phyloP scores from a whole-genome alignment of 116 monocot species.

The Dioscorea cayenensis region DNA sequence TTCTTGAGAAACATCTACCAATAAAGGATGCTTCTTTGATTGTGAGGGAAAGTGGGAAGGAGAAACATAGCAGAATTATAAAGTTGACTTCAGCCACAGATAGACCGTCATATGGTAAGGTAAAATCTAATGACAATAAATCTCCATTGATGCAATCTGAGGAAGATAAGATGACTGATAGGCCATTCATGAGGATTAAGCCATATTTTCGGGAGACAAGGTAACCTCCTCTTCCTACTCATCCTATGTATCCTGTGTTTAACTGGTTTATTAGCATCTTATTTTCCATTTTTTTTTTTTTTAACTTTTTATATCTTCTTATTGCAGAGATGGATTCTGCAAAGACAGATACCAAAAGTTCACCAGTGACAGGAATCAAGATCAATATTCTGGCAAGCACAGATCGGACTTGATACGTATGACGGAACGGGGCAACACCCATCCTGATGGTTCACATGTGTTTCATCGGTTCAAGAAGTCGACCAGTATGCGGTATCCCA shows the following conservation, averaged over 20 bases:
- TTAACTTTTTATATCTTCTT: background rate
- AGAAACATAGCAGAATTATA: background rate
- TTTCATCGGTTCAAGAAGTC: slow-evolving; percentile 1
- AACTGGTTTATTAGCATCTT: background rate
- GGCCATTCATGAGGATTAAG: background rate
- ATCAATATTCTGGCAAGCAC: slow-evolving; percentile 1
- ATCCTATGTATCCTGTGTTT: background rate
- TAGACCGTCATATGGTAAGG: background rate
- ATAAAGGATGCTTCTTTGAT: background rate
- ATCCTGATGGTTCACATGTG: slow-evolving; percentile 6
- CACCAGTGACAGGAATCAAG: slow-evolving; percentile 12
- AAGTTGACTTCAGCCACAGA: background rate
- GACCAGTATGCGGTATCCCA: slow-evolving; percentile 6
- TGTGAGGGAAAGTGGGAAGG: background rate
- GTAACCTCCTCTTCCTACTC: background rate
- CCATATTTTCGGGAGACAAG: background rate
- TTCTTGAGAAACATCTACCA: background rate
- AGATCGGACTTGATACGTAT: slow-evolving; percentile 2
- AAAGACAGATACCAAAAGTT: slow-evolving; percentile 2
- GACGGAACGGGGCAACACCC: background rate
- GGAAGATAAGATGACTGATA: background rate
- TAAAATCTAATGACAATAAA: background rate
- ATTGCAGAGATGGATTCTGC: background rate
- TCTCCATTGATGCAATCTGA: background rate
- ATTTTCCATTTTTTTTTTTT: background rate